Evolutionary conservation across 163 green algal species (phyloP).

Genomic region (Scenedesmus sp.): DNA sequence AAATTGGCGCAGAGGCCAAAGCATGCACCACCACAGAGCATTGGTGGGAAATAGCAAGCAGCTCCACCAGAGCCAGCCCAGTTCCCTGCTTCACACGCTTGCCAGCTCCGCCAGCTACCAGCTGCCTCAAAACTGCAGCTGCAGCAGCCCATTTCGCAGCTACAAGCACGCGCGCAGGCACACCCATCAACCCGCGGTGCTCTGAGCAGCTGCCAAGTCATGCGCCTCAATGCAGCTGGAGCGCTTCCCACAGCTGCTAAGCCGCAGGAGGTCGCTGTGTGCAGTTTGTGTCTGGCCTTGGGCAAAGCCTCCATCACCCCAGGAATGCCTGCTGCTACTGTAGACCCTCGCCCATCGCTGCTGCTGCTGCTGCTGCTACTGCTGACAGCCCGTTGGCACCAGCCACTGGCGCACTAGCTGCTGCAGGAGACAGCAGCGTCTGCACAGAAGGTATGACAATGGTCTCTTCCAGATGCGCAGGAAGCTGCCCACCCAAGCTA

Average conservation of each 20-base stretch:
- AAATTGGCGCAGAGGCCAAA: background rate
- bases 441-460: background rate
- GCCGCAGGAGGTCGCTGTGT: background rate
- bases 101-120: no score
- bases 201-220: no score
- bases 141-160: background rate
- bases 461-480: background rate
- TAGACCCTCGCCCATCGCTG: background rate
- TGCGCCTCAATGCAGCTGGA: no score
- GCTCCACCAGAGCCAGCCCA: background rate
- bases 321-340: background rate
- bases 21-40: background rate
- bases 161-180: background rate
- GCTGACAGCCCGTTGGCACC: background rate
- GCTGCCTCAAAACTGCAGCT: no score
- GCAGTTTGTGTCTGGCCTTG: background rate
- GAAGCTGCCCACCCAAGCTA: constrained; percentile 12
- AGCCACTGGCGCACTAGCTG: background rate
- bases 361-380: background rate
- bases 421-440: background rate
- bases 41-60: background rate
- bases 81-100: no score
- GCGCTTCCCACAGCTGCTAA: background rate
- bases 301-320: background rate
- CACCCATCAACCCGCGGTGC: no score